phyloP scores from a whole-genome alignment of 768 basidiomycete genomes.

The Suillus placidus region DNA sequence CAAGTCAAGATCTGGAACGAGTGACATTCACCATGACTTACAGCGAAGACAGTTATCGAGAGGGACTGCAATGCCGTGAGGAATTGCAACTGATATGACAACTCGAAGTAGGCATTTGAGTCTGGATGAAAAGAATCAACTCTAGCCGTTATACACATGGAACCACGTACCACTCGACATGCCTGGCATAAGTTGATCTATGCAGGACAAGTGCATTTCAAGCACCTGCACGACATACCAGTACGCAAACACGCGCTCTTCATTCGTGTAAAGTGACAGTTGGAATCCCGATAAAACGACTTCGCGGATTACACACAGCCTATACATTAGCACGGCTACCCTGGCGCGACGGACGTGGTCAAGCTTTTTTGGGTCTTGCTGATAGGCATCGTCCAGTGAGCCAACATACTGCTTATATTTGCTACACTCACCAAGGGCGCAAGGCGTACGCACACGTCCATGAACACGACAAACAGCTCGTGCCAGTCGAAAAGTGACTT shows the following conservation, averaged over 20 bases:
- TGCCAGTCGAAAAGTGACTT: constrained; percentile 72
- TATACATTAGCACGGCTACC: constrained; percentile 54
- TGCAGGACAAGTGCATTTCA: constrained; percentile 53
- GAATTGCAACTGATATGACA: constrained; percentile 51
- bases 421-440: constrained; percentile 19
- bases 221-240: constrained; percentile 68
- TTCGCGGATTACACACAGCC: constrained; percentile 63
- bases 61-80: constrained; percentile 62
- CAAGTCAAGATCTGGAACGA: neutral
- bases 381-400: neutral
- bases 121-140: constrained; percentile 13
- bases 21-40: constrained; percentile 31
- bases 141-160: constrained; percentile 9
- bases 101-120: constrained; percentile 42
- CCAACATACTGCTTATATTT: neutral
- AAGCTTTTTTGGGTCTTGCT: constrained; percentile 22
- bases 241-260: constrained; percentile 75
- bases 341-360: constrained; percentile 48
- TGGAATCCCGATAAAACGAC: constrained; percentile 78
- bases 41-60: constrained; percentile 55
- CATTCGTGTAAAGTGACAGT: constrained; percentile 66
- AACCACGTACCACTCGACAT: constrained; percentile 43
- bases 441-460: constrained; percentile 24
- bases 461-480: constrained; percentile 52
- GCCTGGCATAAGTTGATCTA: constrained; percentile 50